Percentiles rank a stretch among this genome's conserved stretches.
These are phyloP conservation scores for Brassica juncea DNA, from an alignment of 345 rosid species.

Conservation along the genomic window DNA sequence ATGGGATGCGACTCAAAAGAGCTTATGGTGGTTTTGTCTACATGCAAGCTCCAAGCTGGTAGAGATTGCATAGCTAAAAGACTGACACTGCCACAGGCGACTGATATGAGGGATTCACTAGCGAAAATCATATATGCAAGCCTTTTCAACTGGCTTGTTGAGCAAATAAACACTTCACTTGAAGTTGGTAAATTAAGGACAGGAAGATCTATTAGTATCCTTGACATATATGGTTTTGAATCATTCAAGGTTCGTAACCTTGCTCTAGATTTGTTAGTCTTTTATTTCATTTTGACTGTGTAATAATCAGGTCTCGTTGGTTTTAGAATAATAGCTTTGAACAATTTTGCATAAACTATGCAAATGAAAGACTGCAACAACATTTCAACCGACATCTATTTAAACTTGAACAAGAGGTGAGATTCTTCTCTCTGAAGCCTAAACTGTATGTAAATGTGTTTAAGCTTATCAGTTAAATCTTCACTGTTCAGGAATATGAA, in stretches of 20 bases:
- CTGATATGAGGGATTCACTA: constrained; percentile 74
- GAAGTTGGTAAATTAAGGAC: constrained; percentile 49
- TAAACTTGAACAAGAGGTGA: constrained; percentile 89
- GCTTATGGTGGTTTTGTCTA: constrained; percentile 64
- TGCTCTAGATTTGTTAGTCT: background rate
- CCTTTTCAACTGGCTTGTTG: constrained; percentile 90
- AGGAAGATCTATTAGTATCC: constrained; percentile 77
- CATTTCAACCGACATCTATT: constrained; percentile 84
- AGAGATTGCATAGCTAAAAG: constrained; percentile 66
- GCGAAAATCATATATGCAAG: constrained; percentile 78
- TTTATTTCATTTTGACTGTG: constrained; percentile 10
- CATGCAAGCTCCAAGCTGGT: constrained; percentile 67
- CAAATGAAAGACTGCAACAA: constrained; percentile 96
- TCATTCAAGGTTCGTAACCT: constrained; percentile 61
- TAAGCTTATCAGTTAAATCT: background rate
- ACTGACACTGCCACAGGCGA: constrained; percentile 83
- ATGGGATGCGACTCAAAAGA: constrained; percentile 65
- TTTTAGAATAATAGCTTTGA: constrained; percentile 90
- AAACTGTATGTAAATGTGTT: background rate
- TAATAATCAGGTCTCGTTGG: constrained; percentile 29
- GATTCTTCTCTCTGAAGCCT: background rate
- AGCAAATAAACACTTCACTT: constrained; percentile 70
- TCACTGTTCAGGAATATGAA: constrained; percentile 68
- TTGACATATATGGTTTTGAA: constrained; percentile 92
- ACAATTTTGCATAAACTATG: constrained; percentile 92